A percentile compares a stretch with the other conserved stretches of the same genome.
Conservation (phyloP, 2,329 filamentous ascomycete species). For the Ophiostoma sp. region DNA sequence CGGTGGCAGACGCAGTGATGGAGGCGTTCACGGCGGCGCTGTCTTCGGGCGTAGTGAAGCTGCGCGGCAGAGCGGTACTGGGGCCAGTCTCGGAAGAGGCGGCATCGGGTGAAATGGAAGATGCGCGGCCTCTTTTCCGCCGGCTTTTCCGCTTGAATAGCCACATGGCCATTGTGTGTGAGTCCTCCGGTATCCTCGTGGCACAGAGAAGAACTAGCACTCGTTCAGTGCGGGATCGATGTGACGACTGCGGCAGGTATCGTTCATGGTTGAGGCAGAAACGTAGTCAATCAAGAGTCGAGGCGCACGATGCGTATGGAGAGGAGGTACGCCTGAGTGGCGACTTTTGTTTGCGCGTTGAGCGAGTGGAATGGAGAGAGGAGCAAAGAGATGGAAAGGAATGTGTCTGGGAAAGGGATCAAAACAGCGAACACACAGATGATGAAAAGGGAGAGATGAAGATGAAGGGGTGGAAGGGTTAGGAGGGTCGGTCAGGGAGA, state of each 20-base stretch:
- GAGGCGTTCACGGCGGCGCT: constrained; percentile 25
- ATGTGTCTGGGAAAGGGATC: neutral
- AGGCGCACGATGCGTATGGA: neutral
- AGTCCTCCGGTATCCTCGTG: neutral
- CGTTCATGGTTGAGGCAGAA: neutral
- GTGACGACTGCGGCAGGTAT: neutral
- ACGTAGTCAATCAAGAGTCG: neutral
- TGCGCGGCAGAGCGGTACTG: constrained; percentile 28
- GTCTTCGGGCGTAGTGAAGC: constrained; percentile 9
- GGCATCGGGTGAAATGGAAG: constrained; percentile 45
- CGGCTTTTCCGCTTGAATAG: constrained; percentile 71
- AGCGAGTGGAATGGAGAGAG: neutral
- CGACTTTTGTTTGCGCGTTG: constrained; percentile 2
- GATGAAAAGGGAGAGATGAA: neutral
- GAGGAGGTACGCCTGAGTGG: neutral
- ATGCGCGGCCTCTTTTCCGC: constrained; percentile 51
- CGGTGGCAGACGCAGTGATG: constrained; percentile 31
- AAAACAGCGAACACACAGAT: neutral
- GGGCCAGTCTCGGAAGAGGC: neutral
- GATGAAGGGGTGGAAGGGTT: constrained; percentile 3
- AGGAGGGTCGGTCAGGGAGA: neutral
- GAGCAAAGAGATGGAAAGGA: neutral
- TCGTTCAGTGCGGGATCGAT: constrained; percentile 11
- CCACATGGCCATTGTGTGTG: constrained; percentile 67
- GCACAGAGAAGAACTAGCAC: neutral